Percentiles rank a stretch among this genome's conserved stretches.
Evolutionary conservation across 768 basidiomycete genomes (phyloP).

Genomic region (Amanita brunnescens): DNA sequence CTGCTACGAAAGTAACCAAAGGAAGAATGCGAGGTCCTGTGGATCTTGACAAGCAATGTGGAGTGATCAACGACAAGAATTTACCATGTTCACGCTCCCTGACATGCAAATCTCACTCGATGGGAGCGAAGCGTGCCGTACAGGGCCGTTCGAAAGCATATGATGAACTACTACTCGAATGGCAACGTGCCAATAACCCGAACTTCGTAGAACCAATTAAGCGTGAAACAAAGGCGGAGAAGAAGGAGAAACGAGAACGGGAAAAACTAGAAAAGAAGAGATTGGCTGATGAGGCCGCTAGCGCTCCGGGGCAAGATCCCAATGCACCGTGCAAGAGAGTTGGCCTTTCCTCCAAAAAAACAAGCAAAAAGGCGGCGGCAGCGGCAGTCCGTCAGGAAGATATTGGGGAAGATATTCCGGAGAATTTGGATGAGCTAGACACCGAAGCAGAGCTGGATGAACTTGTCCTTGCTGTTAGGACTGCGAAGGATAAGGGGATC

Average conservation of each 20-base stretch:
- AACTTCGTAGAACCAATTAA: conserved; percentile 86
- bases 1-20: conserved; percentile 63
- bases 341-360: conserved; percentile 43
- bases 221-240: conserved; percentile 78
- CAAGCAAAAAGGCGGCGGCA: conserved; percentile 51
- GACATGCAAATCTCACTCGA: conserved; percentile 96
- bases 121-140: conserved; percentile 93
- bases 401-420: conserved; percentile 48
- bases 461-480: conserved; percentile 52
- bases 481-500: conserved; percentile 46
- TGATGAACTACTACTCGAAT: conserved; percentile 84
- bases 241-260: conserved; percentile 74
- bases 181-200: conserved; percentile 83
- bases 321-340: conserved; percentile 36
- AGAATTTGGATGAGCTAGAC: conserved; percentile 73
- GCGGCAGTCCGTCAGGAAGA: conserved; percentile 41
- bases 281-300: conserved; percentile 60
- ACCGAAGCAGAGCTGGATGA: conserved; percentile 81
- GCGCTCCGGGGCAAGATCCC: conserved; percentile 46
- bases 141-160: conserved; percentile 76
- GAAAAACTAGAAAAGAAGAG: conserved; percentile 82
- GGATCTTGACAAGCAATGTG: conserved; percentile 88
- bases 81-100: conserved; percentile 90
- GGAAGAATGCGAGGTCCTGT: conserved; percentile 79
- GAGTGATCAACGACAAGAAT: conserved; percentile 94